Base-by-base conservation (phyloP, 208 protist species). In the Leishmania lainsoni region DNA sequence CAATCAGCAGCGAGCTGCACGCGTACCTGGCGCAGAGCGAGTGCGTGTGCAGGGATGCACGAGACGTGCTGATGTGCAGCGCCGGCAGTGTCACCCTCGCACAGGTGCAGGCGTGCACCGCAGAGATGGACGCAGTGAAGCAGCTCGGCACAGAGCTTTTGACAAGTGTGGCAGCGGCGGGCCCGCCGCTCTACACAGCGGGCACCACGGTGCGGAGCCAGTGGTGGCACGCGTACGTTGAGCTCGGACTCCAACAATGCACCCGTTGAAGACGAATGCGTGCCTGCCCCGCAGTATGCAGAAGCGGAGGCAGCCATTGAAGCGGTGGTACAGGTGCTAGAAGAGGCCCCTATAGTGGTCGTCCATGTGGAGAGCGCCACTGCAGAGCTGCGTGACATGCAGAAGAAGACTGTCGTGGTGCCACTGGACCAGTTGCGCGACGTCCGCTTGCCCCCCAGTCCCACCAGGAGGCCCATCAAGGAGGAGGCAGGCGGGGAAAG, bases 331-430 rank as follows among this genome's bases (percentile, higher is more conserved):
- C 51, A 81, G 69, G 61, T 76, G 14, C 75, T 88, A 54, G 75
- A 84, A 65, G 76, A 77, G 22, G 85, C 85, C 22, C 85, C 81
- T 39, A 52, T 76, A 5, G 61, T 88, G 17, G 49, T 88, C 20
- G 65, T 59, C 29, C 48, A 74, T 58, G 54, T 86, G 20, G 69
- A 76, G 26, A 54, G 54, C 59, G 58, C 51, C 39, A 45, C 78
- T 4, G 63, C 58, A 29, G 58, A 76, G 63, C 78, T 88, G 69
- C 20, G 29, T 8, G 66, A 78, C 52, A 70, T 78, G 77, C 65
- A 81, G 75, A 48, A 66, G 51, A 66, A 69, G 71, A 42, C 54
- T 2, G 59, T 73, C 48, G 42, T 78, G 39, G 49, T 26, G 59
- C 76, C 81, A 14, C 56, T 74, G 54, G 16, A 17, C 17, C 49